Evolutionary conservation across 1,284 basidiomycete genomes (phyloP), one percentile per base, ranked within the genome.

Genomic region (Anthracocystis panici-leucophaei): DNA sequence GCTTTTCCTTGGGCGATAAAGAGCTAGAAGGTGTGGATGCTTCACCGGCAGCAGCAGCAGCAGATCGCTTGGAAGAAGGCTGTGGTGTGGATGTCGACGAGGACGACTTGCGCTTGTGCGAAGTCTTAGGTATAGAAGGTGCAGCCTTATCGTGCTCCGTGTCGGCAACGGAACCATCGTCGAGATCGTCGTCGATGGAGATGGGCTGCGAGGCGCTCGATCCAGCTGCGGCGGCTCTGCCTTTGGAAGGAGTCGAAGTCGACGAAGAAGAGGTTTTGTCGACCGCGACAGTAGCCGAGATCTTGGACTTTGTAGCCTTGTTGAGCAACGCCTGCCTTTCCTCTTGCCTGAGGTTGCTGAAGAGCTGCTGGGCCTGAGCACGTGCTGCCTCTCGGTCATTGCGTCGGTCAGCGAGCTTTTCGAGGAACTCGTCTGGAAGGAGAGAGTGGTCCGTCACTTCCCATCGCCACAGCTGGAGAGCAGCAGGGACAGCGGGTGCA

Each of bases 391-490:
- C 75, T 61, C 93, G 89, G 76, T 95, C 92, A 27, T 87, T 87
- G 14, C 88, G 85, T 74, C 93, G 88, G n/a, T 85, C 85, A 35
- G 90, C 88, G 1, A 89, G 89, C 82, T 89, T 92, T 66, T 92
- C 91, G 63, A 88, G 87, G 9, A 88, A 88, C 77, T 89, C 89
- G 80, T 90, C 91, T 0, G 93, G 93, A 33, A 95, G 85, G 89
- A 91, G 91, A 51, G 89, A 87, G 54, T 88, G 86, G 16, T 90
- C 88, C 74, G 88, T 90, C 8, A 92, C 90, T 82, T 95, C 93
- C 93, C 93, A 95, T 67, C 93, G 88, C 93, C 93, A 95, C n/a
- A 92, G 86, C 75, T 90, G 91, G 35, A 92, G 77, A 20, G 76
- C 73, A 57, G 83, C 62, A 8, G 67, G 71, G 6, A 75, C 35